Evolutionary conservation across 768 basidiomycete genomes (phyloP).

Genomic region (Podaxis rugospora): DNA sequence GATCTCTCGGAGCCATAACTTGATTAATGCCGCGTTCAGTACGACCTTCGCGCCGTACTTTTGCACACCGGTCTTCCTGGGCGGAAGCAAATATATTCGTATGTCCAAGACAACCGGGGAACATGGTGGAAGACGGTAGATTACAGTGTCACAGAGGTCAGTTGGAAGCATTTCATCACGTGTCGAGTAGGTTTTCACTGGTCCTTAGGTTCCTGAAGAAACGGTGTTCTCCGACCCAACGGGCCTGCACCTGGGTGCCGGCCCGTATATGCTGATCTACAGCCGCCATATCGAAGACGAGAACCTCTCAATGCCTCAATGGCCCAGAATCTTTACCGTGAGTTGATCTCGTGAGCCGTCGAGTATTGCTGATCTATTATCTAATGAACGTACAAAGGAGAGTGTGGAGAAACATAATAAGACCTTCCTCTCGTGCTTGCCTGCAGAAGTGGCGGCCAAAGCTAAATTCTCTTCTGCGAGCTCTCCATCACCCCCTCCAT

Average conservation of each 20-base stretch:
- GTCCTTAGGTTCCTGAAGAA: conserved; percentile 64
- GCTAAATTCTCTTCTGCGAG: conserved; percentile 12
- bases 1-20: neutral
- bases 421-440: conserved; percentile 28
- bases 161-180: neutral
- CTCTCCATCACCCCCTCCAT: neutral
- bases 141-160: conserved; percentile 60
- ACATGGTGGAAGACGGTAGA: conserved; percentile 84
- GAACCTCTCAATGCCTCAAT: conserved; percentile 28
- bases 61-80: conserved; percentile 77
- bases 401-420: conserved; percentile 30
- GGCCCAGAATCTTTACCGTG: conserved; percentile 35
- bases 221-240: conserved; percentile 61
- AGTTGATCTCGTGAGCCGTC: conserved; percentile 5
- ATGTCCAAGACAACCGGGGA: conserved; percentile 57
- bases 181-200: neutral
- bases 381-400: conserved; percentile 20
- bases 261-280: conserved; percentile 78
- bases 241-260: conserved; percentile 72
- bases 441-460: conserved; percentile 28
- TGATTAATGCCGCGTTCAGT: conserved; percentile 35
- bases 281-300: conserved; percentile 37
- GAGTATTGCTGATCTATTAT: neutral
- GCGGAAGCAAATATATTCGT: conserved; percentile 74
- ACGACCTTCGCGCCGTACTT: conserved; percentile 75